These are phyloP conservation scores for Puccinia hordei DNA, from an alignment of 1,284 basidiomycete genomes.

Conservation along the genomic window DNA sequence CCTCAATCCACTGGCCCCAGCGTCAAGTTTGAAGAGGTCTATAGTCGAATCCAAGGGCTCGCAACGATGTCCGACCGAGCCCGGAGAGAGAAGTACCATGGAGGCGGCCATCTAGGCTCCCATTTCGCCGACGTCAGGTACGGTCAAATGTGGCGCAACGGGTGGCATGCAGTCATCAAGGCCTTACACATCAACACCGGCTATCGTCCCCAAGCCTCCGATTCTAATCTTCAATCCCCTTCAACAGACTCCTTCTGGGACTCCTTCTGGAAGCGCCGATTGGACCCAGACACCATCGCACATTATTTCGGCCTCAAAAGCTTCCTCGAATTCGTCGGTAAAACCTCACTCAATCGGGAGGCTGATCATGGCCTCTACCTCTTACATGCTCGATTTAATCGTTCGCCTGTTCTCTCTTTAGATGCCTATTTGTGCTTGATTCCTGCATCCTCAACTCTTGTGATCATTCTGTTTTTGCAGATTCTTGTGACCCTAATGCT, in stretches of 20 bases:
- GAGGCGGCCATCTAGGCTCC: conserved; percentile 43
- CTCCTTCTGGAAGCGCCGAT: conserved; percentile 47
- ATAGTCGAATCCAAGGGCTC: conserved; percentile 20
- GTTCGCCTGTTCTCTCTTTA: conserved; percentile 20
- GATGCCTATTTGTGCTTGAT: neutral
- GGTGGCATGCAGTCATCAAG: conserved; percentile 47
- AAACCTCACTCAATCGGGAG: conserved; percentile 46
- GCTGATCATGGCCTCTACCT: conserved; percentile 50
- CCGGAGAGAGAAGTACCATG: conserved; percentile 37
- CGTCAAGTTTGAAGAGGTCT: conserved; percentile 43
- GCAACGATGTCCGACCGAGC: conserved; percentile 47
- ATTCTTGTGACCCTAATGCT: conserved; percentile 51
- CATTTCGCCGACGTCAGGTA: conserved; percentile 44
- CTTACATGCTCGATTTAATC: conserved; percentile 46
- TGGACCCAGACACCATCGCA: conserved; percentile 40
- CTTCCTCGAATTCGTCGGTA: conserved; percentile 48
- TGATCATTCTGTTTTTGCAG: conserved; percentile 17
- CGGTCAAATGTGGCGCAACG: conserved; percentile 45
- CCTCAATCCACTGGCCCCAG: conserved; percentile 34
- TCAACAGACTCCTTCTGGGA: conserved; percentile 44
- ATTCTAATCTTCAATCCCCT: neutral
- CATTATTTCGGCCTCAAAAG: conserved; percentile 49
- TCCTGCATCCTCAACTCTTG: neutral
- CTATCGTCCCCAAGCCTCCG: conserved; percentile 28
- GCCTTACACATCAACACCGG: conserved; percentile 50